Evolutionary conservation across 768 basidiomycete genomes (phyloP), one percentile per base, ranked within the genome.

Genomic region (Hericium coralloides): DNA sequence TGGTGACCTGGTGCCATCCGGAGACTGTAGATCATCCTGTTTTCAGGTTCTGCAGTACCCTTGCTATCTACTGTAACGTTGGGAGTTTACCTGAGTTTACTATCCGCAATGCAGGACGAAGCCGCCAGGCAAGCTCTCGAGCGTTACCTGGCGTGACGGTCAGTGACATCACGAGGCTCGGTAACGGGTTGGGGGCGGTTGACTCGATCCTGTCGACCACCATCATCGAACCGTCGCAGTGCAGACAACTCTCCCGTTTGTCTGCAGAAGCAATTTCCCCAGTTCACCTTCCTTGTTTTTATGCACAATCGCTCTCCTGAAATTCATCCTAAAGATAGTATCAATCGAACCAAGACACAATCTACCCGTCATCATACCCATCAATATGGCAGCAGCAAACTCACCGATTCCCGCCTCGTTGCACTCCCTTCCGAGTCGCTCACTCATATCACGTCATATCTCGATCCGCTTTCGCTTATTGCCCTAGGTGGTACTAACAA

Each of bases 391-490:
- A 58, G 51, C 38, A 25, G 59, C 59, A 59, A 62, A 61, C 58
- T 56, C 65, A 65, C 50, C 49, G 62, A 66, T 38, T 53, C 55
- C n/a, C 50, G 37, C 55, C 45, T 50, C 51, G 23, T 63, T 58
- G 38, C 56, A 83, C 56, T 78, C 83, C 88, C 89, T 47, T 66
- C 74, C 49, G 89, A 92, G 64, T 85, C 83, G 26, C 85, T 92
- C 71, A 82, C 83, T 36, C 85, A 87, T 56, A 78, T 92, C 71
- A 87, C 89, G 10, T 77, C 87, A 9, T 81, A 83, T 68, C 81
- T 92, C 55, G 75, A 82, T 63, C 88, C 87, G 0, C 76, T 73
- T 1, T 75, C 81, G 3, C 79, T 93, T 37, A 66, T 83, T 47
- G 70, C 77, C 2, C 79, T 93, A 62, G 75, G 76, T 20, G 66